phyloP scores from a whole-genome alignment of 768 basidiomycete genomes.

The Gloeopeniophorella convolvens region DNA sequence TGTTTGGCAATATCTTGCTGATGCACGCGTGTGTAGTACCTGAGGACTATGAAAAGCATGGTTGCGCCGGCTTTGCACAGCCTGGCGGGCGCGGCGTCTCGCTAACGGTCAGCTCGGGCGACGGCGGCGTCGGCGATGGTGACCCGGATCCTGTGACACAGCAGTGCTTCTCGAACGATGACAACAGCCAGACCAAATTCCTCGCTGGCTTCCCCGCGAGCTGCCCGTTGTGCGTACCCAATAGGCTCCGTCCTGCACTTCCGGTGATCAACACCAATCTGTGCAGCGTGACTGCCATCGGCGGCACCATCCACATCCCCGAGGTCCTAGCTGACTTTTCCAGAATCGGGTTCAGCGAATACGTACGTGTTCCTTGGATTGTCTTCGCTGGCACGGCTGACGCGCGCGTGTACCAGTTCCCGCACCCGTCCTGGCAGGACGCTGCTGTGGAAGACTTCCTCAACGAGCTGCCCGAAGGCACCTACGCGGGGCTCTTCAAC shows the following conservation, averaged over 20 bases:
- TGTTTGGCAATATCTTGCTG: slow-evolving; percentile 32
- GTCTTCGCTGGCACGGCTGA: background rate
- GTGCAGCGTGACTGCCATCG: slow-evolving; percentile 55
- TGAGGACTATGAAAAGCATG: slow-evolving; percentile 46
- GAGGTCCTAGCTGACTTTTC: slow-evolving; percentile 57
- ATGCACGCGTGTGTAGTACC: slow-evolving; percentile 39
- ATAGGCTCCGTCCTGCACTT: background rate
- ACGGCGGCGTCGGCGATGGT: slow-evolving; percentile 65
- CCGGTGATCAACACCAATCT: slow-evolving; percentile 26
- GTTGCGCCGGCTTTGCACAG: slow-evolving; percentile 55
- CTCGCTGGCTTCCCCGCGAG: slow-evolving; percentile 49
- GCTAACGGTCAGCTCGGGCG: slow-evolving; percentile 63
- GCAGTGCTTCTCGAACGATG: slow-evolving; percentile 53
- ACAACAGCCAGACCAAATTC: slow-evolving; percentile 48
- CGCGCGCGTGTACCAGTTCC: slow-evolving; percentile 37
- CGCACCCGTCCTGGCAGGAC: slow-evolving; percentile 48
- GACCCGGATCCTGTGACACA: slow-evolving; percentile 47
- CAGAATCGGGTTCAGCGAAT: slow-evolving; percentile 69
- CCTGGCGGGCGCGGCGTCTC: slow-evolving; percentile 63
- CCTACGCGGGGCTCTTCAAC: slow-evolving; percentile 52
- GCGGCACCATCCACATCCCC: slow-evolving; percentile 52
- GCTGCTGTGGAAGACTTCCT: slow-evolving; percentile 39
- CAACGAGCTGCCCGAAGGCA: slow-evolving; percentile 34
- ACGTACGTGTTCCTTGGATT: slow-evolving; percentile 34
- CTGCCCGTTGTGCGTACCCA: slow-evolving; percentile 32